These are phyloP conservation scores for Aspergillus awamori DNA, from an alignment of 2,329 filamentous ascomycete genomes.

Conservation along the genomic window DNA sequence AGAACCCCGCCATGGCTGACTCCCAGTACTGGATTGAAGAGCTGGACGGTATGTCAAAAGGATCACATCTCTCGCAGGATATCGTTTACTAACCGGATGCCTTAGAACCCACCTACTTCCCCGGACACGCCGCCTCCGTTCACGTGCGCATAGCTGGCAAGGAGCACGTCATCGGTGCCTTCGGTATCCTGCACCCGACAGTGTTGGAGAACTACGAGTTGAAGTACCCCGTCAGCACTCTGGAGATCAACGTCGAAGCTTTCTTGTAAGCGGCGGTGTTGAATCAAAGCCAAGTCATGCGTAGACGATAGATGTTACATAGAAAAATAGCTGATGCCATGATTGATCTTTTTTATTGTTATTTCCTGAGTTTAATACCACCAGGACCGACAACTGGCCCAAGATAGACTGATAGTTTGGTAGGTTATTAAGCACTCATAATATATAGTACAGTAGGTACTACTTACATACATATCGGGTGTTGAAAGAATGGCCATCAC, in stretches of 20 bases:
- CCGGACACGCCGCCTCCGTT: slow-evolving; percentile 84
- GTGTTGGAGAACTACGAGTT: slow-evolving; percentile 94
- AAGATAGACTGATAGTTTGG: too few relatives aligned
- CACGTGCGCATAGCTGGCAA: slow-evolving; percentile 75
- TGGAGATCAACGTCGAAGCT: slow-evolving; percentile 92
- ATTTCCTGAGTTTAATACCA: too few relatives aligned
- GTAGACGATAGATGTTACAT: slow-evolving; percentile 16
- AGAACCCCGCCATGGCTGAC: slow-evolving; percentile 59
- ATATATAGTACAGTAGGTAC: too few relatives aligned
- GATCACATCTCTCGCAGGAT: neutral
- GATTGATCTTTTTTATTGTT: slow-evolving; percentile 12
- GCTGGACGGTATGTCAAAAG: slow-evolving; percentile 65
- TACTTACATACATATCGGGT: too few relatives aligned
- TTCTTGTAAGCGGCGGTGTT: slow-evolving; percentile 66
- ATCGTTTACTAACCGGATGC: neutral
- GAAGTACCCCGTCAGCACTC: slow-evolving; percentile 86
- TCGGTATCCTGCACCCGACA: slow-evolving; percentile 90
- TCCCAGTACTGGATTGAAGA: slow-evolving; percentile 93
- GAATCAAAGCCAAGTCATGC: neutral
- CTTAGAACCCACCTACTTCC: slow-evolving; percentile 84
- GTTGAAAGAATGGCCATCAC: too few relatives aligned
- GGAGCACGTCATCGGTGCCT: slow-evolving; percentile 77
- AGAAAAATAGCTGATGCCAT: slow-evolving; percentile 28
- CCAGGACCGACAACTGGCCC: too few relatives aligned
- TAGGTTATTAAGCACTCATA: too few relatives aligned